Evolutionary conservation across 139 green algal species (phyloP), one percentile per base, ranked within the genome.

Genomic region (Astrephomene gubernaculifera): DNA sequence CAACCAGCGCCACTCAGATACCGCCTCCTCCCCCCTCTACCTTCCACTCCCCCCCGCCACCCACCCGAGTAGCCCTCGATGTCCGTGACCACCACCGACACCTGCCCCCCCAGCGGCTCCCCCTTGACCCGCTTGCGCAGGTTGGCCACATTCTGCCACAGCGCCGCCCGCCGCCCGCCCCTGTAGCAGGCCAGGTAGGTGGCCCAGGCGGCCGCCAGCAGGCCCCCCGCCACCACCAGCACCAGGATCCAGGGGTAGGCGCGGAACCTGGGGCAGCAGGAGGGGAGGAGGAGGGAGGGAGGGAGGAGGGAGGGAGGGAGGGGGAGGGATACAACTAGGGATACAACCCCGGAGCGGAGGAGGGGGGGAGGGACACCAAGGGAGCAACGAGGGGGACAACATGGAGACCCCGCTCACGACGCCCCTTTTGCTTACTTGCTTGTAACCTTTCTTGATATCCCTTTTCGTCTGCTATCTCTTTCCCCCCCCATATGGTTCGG

Each of bases 11-110:
- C 49, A 57, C 49, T 17, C 49, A 57, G 17, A 44, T 4, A 27
- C 19, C 36, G 44, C 19, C 33, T 38, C 29, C 36, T 25, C 31
- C 63, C 35, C 65, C 10, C 35, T 9, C 35, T 72, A 8, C 29
- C 35, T 52, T 38, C 35, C 65, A 12, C 35, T 65, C 63, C 29
- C 63, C 6, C 63, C 8, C 63, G n/a, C 27, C 14, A 24, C 88
- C 4, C 72, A 93, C 90, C 90, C 38, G 85, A 90, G 72, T 93
- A 93, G 14, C 90, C 90, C 61, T 93, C 86, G 35, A 93, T 93
- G 80, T 93, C 90, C 4, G 90, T 93, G 5, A 80, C 79, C 27
- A 93, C 88, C 19, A 93, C 86, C 22, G 83, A 81, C 64, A 93
- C 89, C 53, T 70, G 60, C n/a, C 90, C 88, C 5, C 36, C 45